Evolutionary conservation across 805 yeast species (phyloP), one percentile per base, ranked within the genome.

Genomic region (Saccharomycopsis javanensis): DNA sequence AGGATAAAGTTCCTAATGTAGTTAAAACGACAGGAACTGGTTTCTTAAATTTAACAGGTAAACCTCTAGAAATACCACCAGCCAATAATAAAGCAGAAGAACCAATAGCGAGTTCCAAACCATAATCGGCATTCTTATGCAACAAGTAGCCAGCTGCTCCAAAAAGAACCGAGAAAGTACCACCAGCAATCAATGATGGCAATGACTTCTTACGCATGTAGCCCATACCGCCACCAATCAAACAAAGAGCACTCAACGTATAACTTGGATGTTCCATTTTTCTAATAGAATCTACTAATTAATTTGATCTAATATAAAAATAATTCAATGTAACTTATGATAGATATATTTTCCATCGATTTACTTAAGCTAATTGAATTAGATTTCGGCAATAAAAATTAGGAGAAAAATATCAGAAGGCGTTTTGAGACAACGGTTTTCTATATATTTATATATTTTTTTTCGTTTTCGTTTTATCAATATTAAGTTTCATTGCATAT

Each of bases 131-230:
- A 67, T 88, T 87, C 56, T 83, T 72, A 62, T 80, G 78, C 60
- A 89, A 72, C 62, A 91, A 75, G 70, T 88, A 87, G 16, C 96
- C 92, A 1, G 89, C 83, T 58, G 74, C 66, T n/a, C 85, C 86
- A 67, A 79, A 86, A 28, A 81, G 66, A 2, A 79, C 73, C 13
- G 86, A 76, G 61, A 86, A 73, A 1, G 82, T 70, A 8, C 79
- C 62, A 42, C 97, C 97, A 1, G 92, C 96, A 52, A 81, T 71
- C 56, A 91, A 75, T 0, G 96, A 88, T 23, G 96, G 95, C 37
- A 84, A 66, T 1, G 96, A 87, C 11, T 85, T 79, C 64, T 86
- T 85, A 55, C 82, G 81, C 70, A 71, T 65, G 69, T 73, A 87
- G 42, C 94, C 94, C 71, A 82, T 78, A 42, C 79, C 62, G 53